These are phyloP conservation scores for Naegleria lovaniensis DNA, from an alignment of 208 protist genomes.

Conservation along the genomic window DNA sequence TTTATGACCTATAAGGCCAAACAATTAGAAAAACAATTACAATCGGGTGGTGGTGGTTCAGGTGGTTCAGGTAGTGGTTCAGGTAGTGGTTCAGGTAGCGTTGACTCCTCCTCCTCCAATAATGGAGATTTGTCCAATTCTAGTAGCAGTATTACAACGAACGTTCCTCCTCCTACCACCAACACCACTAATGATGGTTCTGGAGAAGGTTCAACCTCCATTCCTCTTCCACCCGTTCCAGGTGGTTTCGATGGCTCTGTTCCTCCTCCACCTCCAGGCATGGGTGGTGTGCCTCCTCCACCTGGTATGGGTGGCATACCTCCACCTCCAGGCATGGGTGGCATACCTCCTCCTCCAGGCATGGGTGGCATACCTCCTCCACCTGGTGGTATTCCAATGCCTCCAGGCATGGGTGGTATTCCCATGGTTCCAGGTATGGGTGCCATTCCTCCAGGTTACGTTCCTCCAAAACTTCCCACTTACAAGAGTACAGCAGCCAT, in stretches of 20 bases:
- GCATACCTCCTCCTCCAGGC: background rate
- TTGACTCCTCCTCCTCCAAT: no score
- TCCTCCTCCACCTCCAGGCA: background rate
- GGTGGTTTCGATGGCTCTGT: no score
- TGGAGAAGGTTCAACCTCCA: no score
- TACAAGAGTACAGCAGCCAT: background rate
- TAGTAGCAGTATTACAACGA: no score
- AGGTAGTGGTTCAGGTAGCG: background rate
- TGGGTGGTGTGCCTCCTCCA: background rate
- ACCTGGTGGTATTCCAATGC: background rate
- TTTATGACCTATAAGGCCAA: background rate
- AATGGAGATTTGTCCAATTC: no score
- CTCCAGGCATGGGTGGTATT: slow-evolving; percentile 11
- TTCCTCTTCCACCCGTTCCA: no score
- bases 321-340: background rate
- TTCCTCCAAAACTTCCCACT: background rate
- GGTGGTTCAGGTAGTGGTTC: background rate
- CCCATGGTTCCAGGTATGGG: background rate
- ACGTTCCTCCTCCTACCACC: no score
- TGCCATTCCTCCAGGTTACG: background rate
- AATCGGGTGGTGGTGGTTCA: background rate
- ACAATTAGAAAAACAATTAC: background rate
- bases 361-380: background rate
- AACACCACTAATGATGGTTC: no score
- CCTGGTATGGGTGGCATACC: background rate